These are phyloP conservation scores for Prunus padus DNA, from an alignment of 306 rosid genomes.

Conservation along the genomic window DNA sequence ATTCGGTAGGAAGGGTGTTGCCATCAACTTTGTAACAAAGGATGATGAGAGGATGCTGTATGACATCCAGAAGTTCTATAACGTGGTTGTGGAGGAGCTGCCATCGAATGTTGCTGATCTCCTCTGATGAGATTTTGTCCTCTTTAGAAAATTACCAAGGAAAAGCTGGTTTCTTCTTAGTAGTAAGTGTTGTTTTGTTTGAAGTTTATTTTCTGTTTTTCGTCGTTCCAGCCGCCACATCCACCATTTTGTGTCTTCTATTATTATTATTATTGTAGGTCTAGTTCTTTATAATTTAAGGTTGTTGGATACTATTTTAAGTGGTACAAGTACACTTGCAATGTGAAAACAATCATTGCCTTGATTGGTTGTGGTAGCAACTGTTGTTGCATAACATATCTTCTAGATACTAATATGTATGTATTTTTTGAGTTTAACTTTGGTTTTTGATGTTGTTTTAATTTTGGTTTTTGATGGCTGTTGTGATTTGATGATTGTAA, in stretches of 20 bases:
- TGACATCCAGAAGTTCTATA: slow-evolving; percentile 80
- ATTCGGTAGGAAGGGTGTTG: slow-evolving; percentile 85
- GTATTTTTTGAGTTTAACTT: neutral
- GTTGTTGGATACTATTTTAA: slow-evolving; percentile 29
- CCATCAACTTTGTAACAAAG: slow-evolving; percentile 64
- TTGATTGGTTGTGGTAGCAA: slow-evolving; percentile 23
- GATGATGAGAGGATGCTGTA: slow-evolving; percentile 68
- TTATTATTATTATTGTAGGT: slow-evolving; percentile 18
- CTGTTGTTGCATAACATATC: slow-evolving; percentile 29
- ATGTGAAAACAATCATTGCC: slow-evolving; percentile 31
- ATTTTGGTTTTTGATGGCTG: neutral
- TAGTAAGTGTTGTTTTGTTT: slow-evolving; percentile 28
- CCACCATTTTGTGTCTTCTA: slow-evolving; percentile 24
- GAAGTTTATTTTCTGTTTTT: slow-evolving; percentile 18
- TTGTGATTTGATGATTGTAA: neutral
- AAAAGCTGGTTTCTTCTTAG: slow-evolving; percentile 30
- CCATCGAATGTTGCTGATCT: slow-evolving; percentile 82
- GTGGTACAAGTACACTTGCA: slow-evolving; percentile 28
- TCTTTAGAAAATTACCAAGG: neutral
- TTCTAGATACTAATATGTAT: slow-evolving; percentile 25
- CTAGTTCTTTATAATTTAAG: slow-evolving; percentile 31
- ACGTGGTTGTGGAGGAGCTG: slow-evolving; percentile 72
- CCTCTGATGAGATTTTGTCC: slow-evolving; percentile 58
- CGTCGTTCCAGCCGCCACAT: neutral
- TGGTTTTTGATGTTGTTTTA: neutral